phyloP scores from a whole-genome alignment of 202 grass and related monocot genomes.

The Digitaria exilis region DNA sequence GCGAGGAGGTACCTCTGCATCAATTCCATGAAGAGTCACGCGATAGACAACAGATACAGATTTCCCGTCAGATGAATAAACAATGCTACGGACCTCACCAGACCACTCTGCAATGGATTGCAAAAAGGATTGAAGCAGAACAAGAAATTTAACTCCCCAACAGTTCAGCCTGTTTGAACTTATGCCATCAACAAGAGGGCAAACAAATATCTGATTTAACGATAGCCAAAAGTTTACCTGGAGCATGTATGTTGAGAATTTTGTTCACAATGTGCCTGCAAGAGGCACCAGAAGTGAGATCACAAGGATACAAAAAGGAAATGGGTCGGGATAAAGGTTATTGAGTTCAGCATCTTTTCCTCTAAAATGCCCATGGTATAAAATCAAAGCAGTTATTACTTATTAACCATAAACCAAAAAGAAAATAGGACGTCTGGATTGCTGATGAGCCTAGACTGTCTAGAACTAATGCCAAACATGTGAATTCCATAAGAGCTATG shows the following conservation, averaged over 20 bases:
- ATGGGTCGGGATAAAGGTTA: background rate
- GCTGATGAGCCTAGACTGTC: background rate
- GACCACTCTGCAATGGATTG: conserved; percentile 77
- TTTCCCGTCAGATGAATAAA: conserved; percentile 79
- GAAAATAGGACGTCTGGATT: background rate
- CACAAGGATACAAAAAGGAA: background rate
- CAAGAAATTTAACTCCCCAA: conserved; percentile 18
- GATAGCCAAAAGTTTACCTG: conserved; percentile 46
- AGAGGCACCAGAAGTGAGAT: conserved; percentile 37
- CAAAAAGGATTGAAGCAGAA: conserved; percentile 25
- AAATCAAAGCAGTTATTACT: background rate
- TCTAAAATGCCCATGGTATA: background rate
- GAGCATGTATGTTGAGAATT: conserved; percentile 80
- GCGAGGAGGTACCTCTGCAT: conserved; percentile 76
- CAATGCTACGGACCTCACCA: conserved; percentile 78
- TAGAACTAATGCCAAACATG: background rate
- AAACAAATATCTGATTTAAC: conserved; percentile 7
- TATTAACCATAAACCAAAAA: background rate
- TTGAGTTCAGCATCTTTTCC: background rate
- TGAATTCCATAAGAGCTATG: background rate
- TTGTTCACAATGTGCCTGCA: conserved; percentile 94
- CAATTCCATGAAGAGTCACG: conserved; percentile 84
- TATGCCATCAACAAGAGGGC: background rate
- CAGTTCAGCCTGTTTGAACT: conserved; percentile 14
- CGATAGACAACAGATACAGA: conserved; percentile 87